Evolutionary conservation across 2,329 filamentous ascomycete species (phyloP).

Genomic region (Fusarium fujikuroi): DNA sequence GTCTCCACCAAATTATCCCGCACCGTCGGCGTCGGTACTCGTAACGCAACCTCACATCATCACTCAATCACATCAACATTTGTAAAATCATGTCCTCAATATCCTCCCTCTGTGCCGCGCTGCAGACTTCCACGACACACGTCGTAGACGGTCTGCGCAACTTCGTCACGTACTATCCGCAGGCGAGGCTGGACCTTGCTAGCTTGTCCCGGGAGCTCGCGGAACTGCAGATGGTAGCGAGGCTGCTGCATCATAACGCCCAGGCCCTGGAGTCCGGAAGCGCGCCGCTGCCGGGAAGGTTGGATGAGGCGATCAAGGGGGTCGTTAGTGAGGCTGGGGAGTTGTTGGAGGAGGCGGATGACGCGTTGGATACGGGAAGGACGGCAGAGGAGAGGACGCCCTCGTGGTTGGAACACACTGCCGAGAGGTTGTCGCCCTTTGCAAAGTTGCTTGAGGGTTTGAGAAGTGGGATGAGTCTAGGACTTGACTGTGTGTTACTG

Average conservation of each 20-base stretch:
- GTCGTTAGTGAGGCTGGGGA: conserved; percentile 33
- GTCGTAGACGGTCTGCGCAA: conserved; percentile 37
- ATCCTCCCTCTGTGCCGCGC: conserved; percentile 33
- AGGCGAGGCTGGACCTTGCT: conserved; percentile 39
- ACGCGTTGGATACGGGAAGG: conserved; percentile 32
- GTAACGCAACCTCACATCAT: conserved; percentile 14
- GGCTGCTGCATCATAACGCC: conserved; percentile 41
- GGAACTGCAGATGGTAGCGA: conserved; percentile 42
- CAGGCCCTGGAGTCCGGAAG: conserved; percentile 25
- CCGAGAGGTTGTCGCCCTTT: conserved; percentile 37
- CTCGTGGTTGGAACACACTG: conserved; percentile 40
- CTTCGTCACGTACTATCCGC: conserved; percentile 41
- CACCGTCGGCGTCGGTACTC: background rate
- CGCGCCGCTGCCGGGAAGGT: conserved; percentile 15
- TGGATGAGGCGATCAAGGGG: conserved; percentile 26
- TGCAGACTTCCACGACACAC: conserved; percentile 33
- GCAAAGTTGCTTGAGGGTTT: conserved; percentile 31
- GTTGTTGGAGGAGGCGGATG: conserved; percentile 39
- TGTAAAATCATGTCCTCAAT: conserved; percentile 11
- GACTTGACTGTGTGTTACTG: conserved; percentile 38
- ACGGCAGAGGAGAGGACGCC: conserved; percentile 20
- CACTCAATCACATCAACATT: background rate
- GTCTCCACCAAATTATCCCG: conserved; percentile 30
- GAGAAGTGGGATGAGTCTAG: conserved; percentile 41
- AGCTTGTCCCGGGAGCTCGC: conserved; percentile 44